Conservation (phyloP, 2,329 filamentous ascomycete species). For the Apiospora phragmitis region DNA sequence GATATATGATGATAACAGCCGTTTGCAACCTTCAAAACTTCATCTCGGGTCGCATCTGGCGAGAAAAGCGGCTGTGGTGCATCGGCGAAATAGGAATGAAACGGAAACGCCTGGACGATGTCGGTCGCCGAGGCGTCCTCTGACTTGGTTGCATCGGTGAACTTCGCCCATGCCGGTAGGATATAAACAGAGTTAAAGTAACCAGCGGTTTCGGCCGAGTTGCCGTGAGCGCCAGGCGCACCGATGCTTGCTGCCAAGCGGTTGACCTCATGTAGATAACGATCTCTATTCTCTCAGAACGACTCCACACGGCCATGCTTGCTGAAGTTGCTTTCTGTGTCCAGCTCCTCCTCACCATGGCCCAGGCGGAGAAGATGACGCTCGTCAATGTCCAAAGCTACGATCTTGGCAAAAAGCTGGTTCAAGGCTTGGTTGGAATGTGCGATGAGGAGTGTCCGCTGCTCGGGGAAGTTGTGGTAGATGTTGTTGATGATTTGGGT, state of each 20-base stretch:
- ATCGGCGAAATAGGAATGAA: conserved; percentile 83
- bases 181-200: conserved; percentile 96
- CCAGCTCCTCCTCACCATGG: conserved; percentile 92
- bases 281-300: conserved; percentile 83
- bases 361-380: conserved; percentile 89
- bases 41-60: conserved; percentile 60
- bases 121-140: conserved; percentile 58
- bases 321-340: conserved; percentile 83
- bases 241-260: conserved; percentile 81
- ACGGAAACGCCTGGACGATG: conserved; percentile 78
- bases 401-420: conserved; percentile 96
- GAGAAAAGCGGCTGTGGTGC: conserved; percentile 86
- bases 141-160: conserved; percentile 64
- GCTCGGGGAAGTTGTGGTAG: conserved; percentile 94
- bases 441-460: conserved; percentile 88
- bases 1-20: conserved; percentile 88
- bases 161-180: conserved; percentile 84
- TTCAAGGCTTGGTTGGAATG: conserved; percentile 98
- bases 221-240: conserved; percentile 91
- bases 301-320: conserved; percentile 95
- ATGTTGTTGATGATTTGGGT: conserved; percentile 99
- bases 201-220: conserved; percentile 92
- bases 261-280: conserved; percentile 79
- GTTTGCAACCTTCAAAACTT: conserved; percentile 72
- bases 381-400: conserved; percentile 93